Base-by-base conservation (phyloP, 1,139 yeast species). In the Ashbya aceris region DNA sequence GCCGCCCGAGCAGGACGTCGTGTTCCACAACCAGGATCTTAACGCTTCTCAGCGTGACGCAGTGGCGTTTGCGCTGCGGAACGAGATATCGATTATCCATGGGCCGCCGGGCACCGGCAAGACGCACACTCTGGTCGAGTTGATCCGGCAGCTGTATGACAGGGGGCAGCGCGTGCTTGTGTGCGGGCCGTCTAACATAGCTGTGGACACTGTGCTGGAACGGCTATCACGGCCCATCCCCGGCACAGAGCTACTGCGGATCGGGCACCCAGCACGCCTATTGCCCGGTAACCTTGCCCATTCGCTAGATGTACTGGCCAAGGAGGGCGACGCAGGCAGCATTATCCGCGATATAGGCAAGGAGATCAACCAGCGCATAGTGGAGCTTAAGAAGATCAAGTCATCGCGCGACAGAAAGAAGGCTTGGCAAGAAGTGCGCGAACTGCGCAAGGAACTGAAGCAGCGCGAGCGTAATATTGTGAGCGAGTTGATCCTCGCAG, bases 141-240 rank as follows among this genome's bases (percentile, higher is more conserved):
- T 85, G 8, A 80, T 87, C 33, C 75, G 83, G 39, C 96, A 89
- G 56, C 65, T 86, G 43, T 73, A 81, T 0, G 68, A 67, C 11
- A 65, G 66, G 10, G 77, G 79, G 7, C 79, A 83, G 50, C 68
- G 91, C 40, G 80, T 91, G 0, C 67, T 91, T 33, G 93, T 91
- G 0, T 89, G 97, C 65, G 97, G 96, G 0, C 95, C 97, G 0
- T 89, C 97, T 0, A 91, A 91, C 58, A 81, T 87, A n/a, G 79
- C 96, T 0, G 96, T 87, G 0, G 97, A 91, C 61, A 91, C 95
- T 0, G 83, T 91, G 27, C 64, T 87, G 40, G 97, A 89, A 58
- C 68, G 96, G 46, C 62, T 89, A 23, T 71, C 79, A n/a, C 62
- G 64, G 10, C 65, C 63, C 5, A 53, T 73, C 23, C 73, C 76